Evolutionary conservation across 2,329 filamentous ascomycete genomes (phyloP).

Genomic region (Microdochium bolleyi): DNA sequence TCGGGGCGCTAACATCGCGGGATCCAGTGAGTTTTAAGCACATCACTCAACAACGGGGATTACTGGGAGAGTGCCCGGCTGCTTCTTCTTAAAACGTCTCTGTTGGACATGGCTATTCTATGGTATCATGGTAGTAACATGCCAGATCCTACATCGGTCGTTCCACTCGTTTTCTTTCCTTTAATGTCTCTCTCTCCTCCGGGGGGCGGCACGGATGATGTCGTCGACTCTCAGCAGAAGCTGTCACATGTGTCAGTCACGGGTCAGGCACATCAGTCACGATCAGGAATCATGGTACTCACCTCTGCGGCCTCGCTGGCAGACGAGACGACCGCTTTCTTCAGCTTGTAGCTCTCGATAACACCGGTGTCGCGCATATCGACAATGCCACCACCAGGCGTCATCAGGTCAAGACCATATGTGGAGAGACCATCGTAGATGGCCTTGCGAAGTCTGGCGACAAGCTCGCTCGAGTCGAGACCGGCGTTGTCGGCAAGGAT

Average conservation of each 20-base stretch:
- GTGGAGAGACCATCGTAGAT: slow-evolving; percentile 93
- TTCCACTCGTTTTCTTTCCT: background rate
- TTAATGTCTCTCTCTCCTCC: slow-evolving; percentile 34
- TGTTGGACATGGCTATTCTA: background rate
- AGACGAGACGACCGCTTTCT: slow-evolving; percentile 93
- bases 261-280: background rate
- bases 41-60: too few species aligned
- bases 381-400: slow-evolving; percentile 82
- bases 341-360: slow-evolving; percentile 97
- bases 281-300: slow-evolving; percentile 25
- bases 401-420: slow-evolving; percentile 82
- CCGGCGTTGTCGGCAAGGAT: slow-evolving; percentile 97
- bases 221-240: slow-evolving; percentile 91
- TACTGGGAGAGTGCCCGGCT: background rate
- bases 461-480: slow-evolving; percentile 88
- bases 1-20: too few species aligned
- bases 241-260: slow-evolving; percentile 35
- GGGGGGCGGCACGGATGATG: slow-evolving; percentile 89
- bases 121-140: slow-evolving; percentile 1
- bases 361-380: slow-evolving; percentile 96
- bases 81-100: background rate
- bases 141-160: background rate
- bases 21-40: too few species aligned
- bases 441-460: slow-evolving; percentile 82
- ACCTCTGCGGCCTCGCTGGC: slow-evolving; percentile 96